These are phyloP conservation scores for Penicillium bialowiezense DNA, from an alignment of 495 filamentous ascomycete species.

Conservation along the genomic window DNA sequence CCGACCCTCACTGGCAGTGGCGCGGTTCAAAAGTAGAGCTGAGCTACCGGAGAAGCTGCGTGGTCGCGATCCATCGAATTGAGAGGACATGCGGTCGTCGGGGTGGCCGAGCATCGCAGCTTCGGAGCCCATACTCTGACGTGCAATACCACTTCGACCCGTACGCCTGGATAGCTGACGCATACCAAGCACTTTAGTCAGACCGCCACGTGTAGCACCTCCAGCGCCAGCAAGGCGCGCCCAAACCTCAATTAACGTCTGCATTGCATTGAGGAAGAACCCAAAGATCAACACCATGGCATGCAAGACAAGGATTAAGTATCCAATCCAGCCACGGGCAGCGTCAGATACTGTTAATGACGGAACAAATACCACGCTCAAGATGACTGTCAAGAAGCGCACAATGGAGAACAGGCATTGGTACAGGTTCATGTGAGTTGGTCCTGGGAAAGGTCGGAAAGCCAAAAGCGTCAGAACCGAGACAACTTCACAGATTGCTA, in stretches of 20 bases:
- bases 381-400: slow-evolving; percentile 72
- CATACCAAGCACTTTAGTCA: slow-evolving; percentile 88
- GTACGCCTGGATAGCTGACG: slow-evolving; percentile 82
- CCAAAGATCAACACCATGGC: slow-evolving; percentile 85
- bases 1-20: slow-evolving; percentile 45
- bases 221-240: slow-evolving; percentile 79
- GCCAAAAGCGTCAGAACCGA: slow-evolving; percentile 83
- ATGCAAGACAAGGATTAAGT: slow-evolving; percentile 84
- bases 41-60: slow-evolving; percentile 85
- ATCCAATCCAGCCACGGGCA: slow-evolving; percentile 90
- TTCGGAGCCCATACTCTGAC: slow-evolving; percentile 76
- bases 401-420: slow-evolving; percentile 80
- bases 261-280: slow-evolving; percentile 88
- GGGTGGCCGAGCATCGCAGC: slow-evolving; percentile 73
- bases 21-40: slow-evolving; percentile 63
- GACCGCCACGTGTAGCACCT: slow-evolving; percentile 77
- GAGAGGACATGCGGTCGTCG: slow-evolving; percentile 62
- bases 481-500: slow-evolving; percentile 92
- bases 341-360: slow-evolving; percentile 72
- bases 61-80: slow-evolving; percentile 61
- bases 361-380: slow-evolving; percentile 86
- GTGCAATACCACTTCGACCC: slow-evolving; percentile 57
- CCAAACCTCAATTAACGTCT: slow-evolving; percentile 83
- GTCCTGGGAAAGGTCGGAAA: slow-evolving; percentile 83
- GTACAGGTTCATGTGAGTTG: slow-evolving; percentile 97